Evolutionary conservation across 2,329 filamentous ascomycete genomes (phyloP).

Genomic region (Aspergillus viridinutans): DNA sequence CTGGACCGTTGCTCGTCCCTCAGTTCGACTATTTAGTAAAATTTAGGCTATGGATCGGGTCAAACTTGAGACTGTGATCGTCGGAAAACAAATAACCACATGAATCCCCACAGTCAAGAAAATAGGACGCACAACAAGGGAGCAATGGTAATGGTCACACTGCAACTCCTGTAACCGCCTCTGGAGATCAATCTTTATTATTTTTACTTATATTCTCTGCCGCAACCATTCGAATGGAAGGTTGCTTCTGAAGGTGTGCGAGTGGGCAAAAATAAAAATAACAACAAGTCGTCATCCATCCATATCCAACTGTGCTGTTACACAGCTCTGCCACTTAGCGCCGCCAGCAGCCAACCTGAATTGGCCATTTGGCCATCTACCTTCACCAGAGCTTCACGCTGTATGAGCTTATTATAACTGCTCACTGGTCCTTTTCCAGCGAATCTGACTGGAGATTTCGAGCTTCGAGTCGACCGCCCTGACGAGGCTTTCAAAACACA

Average conservation of each 20-base stretch:
- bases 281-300: constrained; percentile 1
- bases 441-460: not conserved
- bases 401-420: not conserved
- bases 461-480: not conserved
- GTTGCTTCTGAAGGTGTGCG: not conserved
- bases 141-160: not conserved
- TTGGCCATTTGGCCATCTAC: not conserved
- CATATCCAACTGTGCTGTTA: constrained; percentile 4
- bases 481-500: not conserved
- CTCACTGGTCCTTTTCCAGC: not conserved
- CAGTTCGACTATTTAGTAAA: not conserved
- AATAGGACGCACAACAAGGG: too few relatives aligned
- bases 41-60: not conserved
- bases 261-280: not conserved
- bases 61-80: not conserved
- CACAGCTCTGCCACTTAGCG: not conserved
- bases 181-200: not conserved
- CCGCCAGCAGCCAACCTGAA: not conserved
- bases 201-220: not conserved
- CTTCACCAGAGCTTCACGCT: not conserved
- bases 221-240: not conserved
- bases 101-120: not conserved
- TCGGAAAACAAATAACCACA: not conserved
- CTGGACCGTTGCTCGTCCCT: not conserved
- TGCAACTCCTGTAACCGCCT: not conserved